Conservation (phyloP, 2,329 filamentous ascomycete species). For the Aspergillus fumigatus region DNA sequence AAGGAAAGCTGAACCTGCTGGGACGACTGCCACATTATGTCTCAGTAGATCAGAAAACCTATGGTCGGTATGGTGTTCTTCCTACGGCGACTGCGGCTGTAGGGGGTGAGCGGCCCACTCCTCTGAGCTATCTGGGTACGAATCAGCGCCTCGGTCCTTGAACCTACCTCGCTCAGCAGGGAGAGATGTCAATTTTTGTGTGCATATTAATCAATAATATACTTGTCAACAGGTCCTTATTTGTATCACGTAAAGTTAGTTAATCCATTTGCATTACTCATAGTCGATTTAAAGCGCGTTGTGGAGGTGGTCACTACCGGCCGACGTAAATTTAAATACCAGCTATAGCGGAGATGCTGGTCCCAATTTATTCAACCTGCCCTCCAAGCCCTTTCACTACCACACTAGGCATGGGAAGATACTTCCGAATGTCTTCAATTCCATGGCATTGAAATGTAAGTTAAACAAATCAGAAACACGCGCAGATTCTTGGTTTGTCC, state of each 20-base stretch:
- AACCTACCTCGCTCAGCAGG: conserved; percentile 17
- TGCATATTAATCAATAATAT: conserved; percentile 27
- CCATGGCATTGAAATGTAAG: conserved; percentile 41
- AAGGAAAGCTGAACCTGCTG: conserved; percentile 80
- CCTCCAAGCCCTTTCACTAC: neutral
- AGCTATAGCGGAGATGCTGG: conserved; percentile 2
- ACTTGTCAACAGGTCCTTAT: conserved; percentile 6
- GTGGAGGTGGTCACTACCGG: conserved; percentile 29
- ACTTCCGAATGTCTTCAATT: conserved; percentile 23
- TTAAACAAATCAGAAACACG: neutral
- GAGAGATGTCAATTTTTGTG: conserved; percentile 19
- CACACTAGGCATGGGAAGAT: conserved; percentile 17
- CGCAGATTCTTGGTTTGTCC: neutral
- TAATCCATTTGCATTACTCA: neutral
- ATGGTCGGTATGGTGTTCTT: conserved; percentile 84
- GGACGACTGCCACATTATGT: conserved; percentile 85
- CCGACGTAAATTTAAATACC: conserved; percentile 26
- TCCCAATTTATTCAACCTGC: neutral
- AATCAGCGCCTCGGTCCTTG: conserved; percentile 67
- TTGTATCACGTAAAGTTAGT: neutral
- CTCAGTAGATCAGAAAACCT: conserved; percentile 92
- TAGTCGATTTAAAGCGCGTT: conserved; percentile 16
- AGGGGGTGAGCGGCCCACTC: conserved; percentile 32
- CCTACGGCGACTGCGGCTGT: conserved; percentile 49
- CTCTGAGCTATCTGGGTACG: conserved; percentile 57